phyloP scores from a whole-genome alignment of 305 asterid species.

The Fraxinus baroniana region DNA sequence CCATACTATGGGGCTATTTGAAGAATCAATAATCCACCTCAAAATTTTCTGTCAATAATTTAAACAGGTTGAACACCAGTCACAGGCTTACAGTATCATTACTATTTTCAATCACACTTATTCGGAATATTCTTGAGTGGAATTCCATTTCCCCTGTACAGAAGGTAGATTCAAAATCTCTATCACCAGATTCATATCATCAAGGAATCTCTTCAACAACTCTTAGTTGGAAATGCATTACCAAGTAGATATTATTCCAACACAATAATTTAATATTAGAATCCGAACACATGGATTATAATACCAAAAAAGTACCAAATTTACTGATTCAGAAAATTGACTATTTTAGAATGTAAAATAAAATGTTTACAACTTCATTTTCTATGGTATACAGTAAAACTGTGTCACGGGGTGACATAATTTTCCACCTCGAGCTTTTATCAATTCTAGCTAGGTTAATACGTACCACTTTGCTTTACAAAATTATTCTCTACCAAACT shows the following conservation, averaged over 20 bases:
- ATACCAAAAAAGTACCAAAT: not conserved
- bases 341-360: not conserved
- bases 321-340: not conserved
- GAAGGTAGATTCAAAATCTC: not conserved
- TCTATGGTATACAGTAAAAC: not conserved
- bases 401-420: not conserved
- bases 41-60: too few relatives aligned
- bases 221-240: not conserved
- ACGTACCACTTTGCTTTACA: not conserved
- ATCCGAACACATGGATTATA: not conserved
- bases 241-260: not conserved
- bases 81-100: too few relatives aligned
- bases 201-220: not conserved
- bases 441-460: slow-evolving; percentile 1
- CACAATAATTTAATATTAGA: not conserved
- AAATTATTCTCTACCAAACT: not conserved
- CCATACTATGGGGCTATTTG: not conserved
- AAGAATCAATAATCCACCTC: too few relatives aligned
- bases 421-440: not conserved
- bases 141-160: not conserved
- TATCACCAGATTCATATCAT: not conserved
- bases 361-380: not conserved
- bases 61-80: too few relatives aligned
- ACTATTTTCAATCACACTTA: too few relatives aligned
- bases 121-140: not conserved